Percentiles rank a stretch among this genome's conserved stretches.
These are phyloP conservation scores for Penicillium sp. DNA, from an alignment of 2,329 filamentous ascomycete genomes.

Conservation along the genomic window DNA sequence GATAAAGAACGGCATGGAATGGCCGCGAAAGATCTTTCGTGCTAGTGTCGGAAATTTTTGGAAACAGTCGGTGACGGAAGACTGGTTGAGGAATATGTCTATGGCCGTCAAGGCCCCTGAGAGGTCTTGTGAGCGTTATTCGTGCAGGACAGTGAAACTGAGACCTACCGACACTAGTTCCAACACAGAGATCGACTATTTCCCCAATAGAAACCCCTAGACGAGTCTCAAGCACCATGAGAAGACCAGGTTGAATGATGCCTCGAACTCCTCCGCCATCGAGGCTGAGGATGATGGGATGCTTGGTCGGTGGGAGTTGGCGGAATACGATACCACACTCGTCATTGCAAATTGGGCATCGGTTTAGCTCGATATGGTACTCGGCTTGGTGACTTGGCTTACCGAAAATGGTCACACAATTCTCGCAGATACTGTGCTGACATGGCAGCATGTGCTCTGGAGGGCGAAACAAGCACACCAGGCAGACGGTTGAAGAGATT, in stretches of 20 bases:
- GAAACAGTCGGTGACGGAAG: slow-evolving; percentile 16
- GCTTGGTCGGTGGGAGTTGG: slow-evolving; percentile 27
- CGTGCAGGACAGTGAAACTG: background rate
- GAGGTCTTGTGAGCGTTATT: background rate
- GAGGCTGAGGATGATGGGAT: slow-evolving; percentile 20
- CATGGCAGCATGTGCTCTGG: slow-evolving; percentile 26
- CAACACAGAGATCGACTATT: slow-evolving; percentile 15
- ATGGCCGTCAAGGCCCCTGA: slow-evolving; percentile 22
- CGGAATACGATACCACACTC: slow-evolving; percentile 4
- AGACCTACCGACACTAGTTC: slow-evolving; percentile 28
- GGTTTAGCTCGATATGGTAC: slow-evolving; percentile 10
- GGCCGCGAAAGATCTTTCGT: slow-evolving; percentile 18
- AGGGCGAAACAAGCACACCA: slow-evolving; percentile 19
- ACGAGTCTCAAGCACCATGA: slow-evolving; percentile 21
- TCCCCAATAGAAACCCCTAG: slow-evolving; percentile 12
- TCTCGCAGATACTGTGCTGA: slow-evolving; percentile 24
- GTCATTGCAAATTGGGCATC: slow-evolving; percentile 16
- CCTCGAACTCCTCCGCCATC: slow-evolving; percentile 28
- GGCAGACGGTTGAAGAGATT: slow-evolving; percentile 7
- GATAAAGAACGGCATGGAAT: background rate
- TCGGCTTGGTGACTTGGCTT: background rate
- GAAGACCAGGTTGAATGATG: slow-evolving; percentile 23
- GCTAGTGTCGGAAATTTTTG: slow-evolving; percentile 24
- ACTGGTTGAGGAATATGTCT: slow-evolving; percentile 19
- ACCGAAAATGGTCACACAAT: slow-evolving; percentile 22